These are phyloP conservation scores for Biscogniauxia marginata DNA, from an alignment of 2,329 filamentous ascomycete species.

Conservation along the genomic window DNA sequence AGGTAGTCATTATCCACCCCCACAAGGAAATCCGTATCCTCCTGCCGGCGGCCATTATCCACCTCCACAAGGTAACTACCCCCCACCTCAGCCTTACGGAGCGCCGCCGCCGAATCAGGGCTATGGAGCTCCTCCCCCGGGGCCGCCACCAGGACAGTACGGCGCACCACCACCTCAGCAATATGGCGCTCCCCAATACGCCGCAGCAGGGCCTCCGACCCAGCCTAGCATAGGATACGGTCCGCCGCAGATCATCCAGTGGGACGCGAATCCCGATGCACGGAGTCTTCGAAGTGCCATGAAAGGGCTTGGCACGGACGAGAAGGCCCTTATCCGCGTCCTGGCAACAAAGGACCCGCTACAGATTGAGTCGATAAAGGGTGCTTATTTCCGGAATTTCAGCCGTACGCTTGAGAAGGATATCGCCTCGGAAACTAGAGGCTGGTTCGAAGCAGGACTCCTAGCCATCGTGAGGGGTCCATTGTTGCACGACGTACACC, in stretches of 20 bases:
- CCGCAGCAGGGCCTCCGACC: slow-evolving; percentile 48
- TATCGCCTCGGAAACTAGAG: slow-evolving; percentile 72
- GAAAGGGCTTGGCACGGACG: slow-evolving; percentile 92
- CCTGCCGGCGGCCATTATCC: slow-evolving; percentile 23
- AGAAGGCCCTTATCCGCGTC: slow-evolving; percentile 69
- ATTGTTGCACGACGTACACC: slow-evolving; percentile 70
- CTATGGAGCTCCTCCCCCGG: slow-evolving; percentile 32
- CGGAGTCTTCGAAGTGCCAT: slow-evolving; percentile 75
- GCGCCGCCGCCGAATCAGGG: slow-evolving; percentile 33
- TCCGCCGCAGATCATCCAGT: slow-evolving; percentile 65
- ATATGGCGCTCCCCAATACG: slow-evolving; percentile 40
- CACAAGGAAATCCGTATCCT: slow-evolving; percentile 32
- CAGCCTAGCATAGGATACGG: slow-evolving; percentile 74
- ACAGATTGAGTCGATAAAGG: slow-evolving; percentile 68
- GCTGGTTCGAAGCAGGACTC: slow-evolving; percentile 73
- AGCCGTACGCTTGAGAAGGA: slow-evolving; percentile 71
- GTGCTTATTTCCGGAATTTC: slow-evolving; percentile 64
- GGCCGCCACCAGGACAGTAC: slow-evolving; percentile 33
- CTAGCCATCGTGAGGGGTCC: slow-evolving; percentile 77
- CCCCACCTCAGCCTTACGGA: slow-evolving; percentile 36
- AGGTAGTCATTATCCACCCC: slow-evolving; percentile 37
- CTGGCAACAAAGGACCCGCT: slow-evolving; percentile 74
- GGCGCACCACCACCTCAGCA: slow-evolving; percentile 37
- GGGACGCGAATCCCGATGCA: slow-evolving; percentile 67
- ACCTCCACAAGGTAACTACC: slow-evolving; percentile 18